Evolutionary conservation across 768 basidiomycete genomes (phyloP).

Genomic region (Tylopilus intermedius): DNA sequence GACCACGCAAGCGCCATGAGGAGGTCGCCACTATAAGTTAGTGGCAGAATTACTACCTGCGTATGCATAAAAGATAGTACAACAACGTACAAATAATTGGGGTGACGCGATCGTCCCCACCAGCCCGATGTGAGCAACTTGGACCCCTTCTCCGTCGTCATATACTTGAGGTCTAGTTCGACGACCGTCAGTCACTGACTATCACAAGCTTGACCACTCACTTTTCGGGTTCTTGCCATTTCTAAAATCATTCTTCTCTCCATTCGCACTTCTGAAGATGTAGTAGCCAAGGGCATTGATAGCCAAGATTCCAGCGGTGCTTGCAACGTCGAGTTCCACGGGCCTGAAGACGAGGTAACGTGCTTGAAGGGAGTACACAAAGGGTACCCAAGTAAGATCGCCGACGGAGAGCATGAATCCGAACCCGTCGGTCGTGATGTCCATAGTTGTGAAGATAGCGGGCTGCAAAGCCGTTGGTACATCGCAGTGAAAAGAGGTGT

Average conservation of each 20-base stretch:
- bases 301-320: constrained; percentile 52
- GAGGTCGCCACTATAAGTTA: constrained; percentile 61
- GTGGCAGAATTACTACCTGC: background rate
- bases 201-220: constrained; percentile 25
- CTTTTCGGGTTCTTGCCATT: constrained; percentile 93
- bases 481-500: background rate
- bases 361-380: constrained; percentile 89
- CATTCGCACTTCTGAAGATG: constrained; percentile 85
- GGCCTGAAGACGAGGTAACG: constrained; percentile 91
- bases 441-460: constrained; percentile 91
- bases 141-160: constrained; percentile 79
- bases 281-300: constrained; percentile 76
- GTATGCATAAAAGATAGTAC: too few relatives aligned
- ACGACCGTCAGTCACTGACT: constrained; percentile 1
- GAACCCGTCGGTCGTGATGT: constrained; percentile 95
- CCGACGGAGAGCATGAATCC: constrained; percentile 97
- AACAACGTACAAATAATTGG: constrained; percentile 72
- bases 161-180: constrained; percentile 61
- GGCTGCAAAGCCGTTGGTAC: constrained; percentile 42
- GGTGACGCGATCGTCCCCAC: constrained; percentile 95
- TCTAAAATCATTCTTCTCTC: constrained; percentile 94
- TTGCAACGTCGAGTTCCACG: constrained; percentile 63
- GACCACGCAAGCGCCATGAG: constrained; percentile 93
- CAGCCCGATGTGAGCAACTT: constrained; percentile 93
- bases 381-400: constrained; percentile 91